These are phyloP conservation scores for Mimosa bimucronata DNA, from an alignment of 306 rosid genomes.

Conservation along the genomic window DNA sequence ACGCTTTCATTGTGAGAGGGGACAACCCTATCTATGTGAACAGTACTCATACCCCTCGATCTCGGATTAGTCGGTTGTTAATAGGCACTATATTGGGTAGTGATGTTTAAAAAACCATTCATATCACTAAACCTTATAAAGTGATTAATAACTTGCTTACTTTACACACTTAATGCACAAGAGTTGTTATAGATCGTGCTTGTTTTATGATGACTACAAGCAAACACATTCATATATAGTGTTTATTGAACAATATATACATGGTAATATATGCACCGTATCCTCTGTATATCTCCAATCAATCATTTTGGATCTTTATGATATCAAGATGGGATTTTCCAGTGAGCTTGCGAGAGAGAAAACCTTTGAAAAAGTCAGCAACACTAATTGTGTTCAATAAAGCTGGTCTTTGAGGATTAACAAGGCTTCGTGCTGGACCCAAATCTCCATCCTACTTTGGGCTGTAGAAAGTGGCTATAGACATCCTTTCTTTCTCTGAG, in stretches of 20 bases:
- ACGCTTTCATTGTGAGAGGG: too few relatives aligned
- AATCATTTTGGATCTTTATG: background rate
- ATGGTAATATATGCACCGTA: background rate
- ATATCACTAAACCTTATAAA: too few relatives aligned
- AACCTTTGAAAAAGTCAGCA: background rate
- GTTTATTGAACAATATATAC: background rate
- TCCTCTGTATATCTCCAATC: background rate
- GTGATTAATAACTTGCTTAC: too few relatives aligned
- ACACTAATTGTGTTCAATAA: background rate
- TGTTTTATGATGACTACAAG: background rate
- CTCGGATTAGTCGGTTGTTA: too few relatives aligned
- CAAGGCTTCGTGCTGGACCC: background rate
- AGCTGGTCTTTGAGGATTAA: background rate
- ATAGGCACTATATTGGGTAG: too few relatives aligned
- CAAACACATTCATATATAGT: background rate
- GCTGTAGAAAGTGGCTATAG: background rate
- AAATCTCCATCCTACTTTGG: background rate
- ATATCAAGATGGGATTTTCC: background rate
- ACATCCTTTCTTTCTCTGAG: background rate
- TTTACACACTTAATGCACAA: background rate
- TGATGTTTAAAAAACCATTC: too few relatives aligned
- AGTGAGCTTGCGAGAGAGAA: background rate
- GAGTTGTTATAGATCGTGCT: background rate
- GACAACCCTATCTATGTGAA: too few relatives aligned
- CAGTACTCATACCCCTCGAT: too few relatives aligned